Evolutionary conservation across 805 yeast genomes (phyloP), one percentile per base, ranked within the genome.

Genomic region (Clavispora vitiphila): DNA sequence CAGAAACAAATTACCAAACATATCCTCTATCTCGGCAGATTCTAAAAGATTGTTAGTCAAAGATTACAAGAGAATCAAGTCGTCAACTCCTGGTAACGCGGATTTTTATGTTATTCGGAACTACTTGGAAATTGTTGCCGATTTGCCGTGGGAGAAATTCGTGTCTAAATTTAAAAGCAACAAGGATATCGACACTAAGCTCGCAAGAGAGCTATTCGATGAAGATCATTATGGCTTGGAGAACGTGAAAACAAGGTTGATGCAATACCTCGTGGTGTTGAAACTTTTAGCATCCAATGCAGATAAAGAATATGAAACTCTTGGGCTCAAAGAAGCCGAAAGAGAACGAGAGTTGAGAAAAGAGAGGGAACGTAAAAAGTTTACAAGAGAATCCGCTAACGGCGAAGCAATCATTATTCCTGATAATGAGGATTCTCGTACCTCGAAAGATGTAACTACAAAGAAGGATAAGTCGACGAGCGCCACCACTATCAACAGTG

Each of bases 221-320:
- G 64, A 68, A n/a, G 95, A 86, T 54, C 95, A 86, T 56, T 83
- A 78, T 55, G 95, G 95, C 0, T 71, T 86, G 53, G 75, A 76
- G 34, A 76, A 76, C 45, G 91, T 84, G 35, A 88, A 88, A 60
- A 80, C 75, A 49, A 69, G 96, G 37, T 71, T 88, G 29, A 58
- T 88, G 18, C 95, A 88, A 58, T 86, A 87, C 57, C 66, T 88
- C 23, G 88, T 93, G 4, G 89, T 88, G 5, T 63, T 86, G 48
- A 83, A 84, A 47, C 69, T 89, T 32, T 55, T 69, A 46, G 73
- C 71, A 2, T 55, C 62, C 14, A 66, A 65, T 45, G 70, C 71
- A 1, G 70, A 65, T 14, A 46, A 49, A 26, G 58, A 58, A 43
- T 45, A 38, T 23, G 27, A 27, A 26, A 39, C 37, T 2, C 20